Evolutionary conservation across 805 yeast species (phyloP).

Genomic region (Metschnikowia aberdeeniae): DNA sequence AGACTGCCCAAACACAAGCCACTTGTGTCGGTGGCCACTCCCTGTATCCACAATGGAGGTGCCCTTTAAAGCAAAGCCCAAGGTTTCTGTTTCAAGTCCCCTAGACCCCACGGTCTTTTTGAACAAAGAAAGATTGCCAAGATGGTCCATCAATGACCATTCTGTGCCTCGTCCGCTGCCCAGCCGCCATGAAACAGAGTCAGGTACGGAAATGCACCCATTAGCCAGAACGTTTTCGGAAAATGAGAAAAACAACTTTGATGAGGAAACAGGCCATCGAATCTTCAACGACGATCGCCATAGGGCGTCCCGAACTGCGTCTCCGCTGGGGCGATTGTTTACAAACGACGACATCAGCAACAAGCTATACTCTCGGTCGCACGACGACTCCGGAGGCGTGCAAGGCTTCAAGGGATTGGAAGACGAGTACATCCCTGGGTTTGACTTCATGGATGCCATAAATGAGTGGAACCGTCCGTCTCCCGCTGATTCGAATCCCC

Average conservation of each 20-base stretch:
- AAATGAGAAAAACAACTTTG: slow-evolving; percentile 58
- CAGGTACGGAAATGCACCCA: slow-evolving; percentile 20
- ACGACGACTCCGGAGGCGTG: slow-evolving; percentile 17
- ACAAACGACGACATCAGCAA: background rate
- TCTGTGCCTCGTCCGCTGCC: background rate
- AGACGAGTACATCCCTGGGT: slow-evolving; percentile 75
- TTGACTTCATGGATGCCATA: slow-evolving; percentile 50
- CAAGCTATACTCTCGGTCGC: slow-evolving; percentile 32
- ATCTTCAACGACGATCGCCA: slow-evolving; percentile 51
- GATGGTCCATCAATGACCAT: slow-evolving; percentile 6
- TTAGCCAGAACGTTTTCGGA: slow-evolving; percentile 60
- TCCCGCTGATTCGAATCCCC: slow-evolving; percentile 16
- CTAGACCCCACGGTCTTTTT: slow-evolving; percentile 10
- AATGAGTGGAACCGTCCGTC: slow-evolving; percentile 51
- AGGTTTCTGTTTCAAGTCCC: slow-evolving; percentile 25
- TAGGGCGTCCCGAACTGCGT: slow-evolving; percentile 35
- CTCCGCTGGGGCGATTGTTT: slow-evolving; percentile 7
- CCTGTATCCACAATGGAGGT: slow-evolving; percentile 27
- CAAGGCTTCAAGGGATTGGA: slow-evolving; percentile 46
- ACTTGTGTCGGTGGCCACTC: slow-evolving; percentile 24
- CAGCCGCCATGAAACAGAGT: background rate
- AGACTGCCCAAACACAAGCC: slow-evolving; percentile 26
- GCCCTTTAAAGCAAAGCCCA: slow-evolving; percentile 37
- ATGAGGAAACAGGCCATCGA: slow-evolving; percentile 50
- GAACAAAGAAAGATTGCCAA: slow-evolving; percentile 4